A percentile compares a stretch with the other conserved stretches of the same genome.
These are phyloP conservation scores for Solanum okadae DNA, from an alignment of 257 asterid genomes.

Conservation along the genomic window DNA sequence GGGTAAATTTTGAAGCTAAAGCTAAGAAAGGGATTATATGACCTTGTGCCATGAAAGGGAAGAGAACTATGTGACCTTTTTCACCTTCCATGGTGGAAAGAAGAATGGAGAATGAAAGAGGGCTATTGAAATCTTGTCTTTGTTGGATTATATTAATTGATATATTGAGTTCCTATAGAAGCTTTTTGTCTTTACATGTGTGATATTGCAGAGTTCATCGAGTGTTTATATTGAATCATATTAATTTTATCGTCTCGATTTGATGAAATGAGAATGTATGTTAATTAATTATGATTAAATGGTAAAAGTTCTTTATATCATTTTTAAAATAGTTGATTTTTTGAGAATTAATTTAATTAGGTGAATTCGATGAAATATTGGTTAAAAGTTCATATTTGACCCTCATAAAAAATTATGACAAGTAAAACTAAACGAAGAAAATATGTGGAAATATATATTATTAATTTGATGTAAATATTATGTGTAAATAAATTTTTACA, in stretches of 20 bases:
- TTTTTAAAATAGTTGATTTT: no score
- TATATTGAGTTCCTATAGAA: background rate
- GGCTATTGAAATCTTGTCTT: background rate
- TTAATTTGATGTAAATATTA: background rate
- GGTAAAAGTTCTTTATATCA: no score
- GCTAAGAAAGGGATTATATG: constrained; percentile 18
- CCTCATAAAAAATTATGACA: no score
- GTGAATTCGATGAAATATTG: no score
- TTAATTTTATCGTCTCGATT: rapidly evolving
- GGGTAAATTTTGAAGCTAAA: background rate
- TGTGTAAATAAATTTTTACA: no score
- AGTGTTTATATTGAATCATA: background rate
- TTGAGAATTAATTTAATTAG: no score
- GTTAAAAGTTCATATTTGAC: no score
- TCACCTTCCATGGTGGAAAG: background rate
- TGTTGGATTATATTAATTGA: background rate
- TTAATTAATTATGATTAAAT: no score
- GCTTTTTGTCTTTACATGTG: background rate
- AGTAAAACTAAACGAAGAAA: no score
- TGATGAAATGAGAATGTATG: background rate
- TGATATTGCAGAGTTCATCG: rapidly evolving
- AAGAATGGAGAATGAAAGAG: background rate
- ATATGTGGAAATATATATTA: no score
- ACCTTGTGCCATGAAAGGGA: constrained; percentile 22
- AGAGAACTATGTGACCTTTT: constrained; percentile 5